Evolutionary conservation across 306 rosid species (phyloP).

Genomic region (Biancaea sappan): DNA sequence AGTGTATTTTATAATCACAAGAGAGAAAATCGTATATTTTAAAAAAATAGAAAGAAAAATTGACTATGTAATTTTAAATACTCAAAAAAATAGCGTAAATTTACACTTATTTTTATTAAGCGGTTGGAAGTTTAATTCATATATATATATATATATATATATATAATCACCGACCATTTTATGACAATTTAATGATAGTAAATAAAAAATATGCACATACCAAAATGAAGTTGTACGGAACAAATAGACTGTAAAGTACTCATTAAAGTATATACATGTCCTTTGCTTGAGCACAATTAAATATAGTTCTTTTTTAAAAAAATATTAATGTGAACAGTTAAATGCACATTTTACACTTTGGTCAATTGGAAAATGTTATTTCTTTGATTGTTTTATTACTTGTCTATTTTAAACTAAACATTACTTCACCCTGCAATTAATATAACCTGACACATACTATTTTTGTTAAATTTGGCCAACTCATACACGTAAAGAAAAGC

Average conservation of each 20-base stretch:
- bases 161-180: background rate
- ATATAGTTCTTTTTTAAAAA: no score
- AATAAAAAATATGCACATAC: conserved; percentile 3
- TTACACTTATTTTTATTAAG: no score
- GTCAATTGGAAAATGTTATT: background rate
- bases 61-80: no score
- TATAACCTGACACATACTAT: background rate
- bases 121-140: no score
- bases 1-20: no score
- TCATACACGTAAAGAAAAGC: background rate
- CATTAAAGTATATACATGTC: no score
- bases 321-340: background rate
- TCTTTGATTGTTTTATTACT: background rate
- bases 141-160: background rate
- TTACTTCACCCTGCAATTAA: background rate
- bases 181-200: conserved; percentile 4
- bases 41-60: no score
- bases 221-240: conserved; percentile 49
- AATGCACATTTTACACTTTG: conserved; percentile 1
- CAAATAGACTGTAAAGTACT: conserved; percentile 33
- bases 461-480: conserved; percentile 16
- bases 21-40: no score
- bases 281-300: conserved; percentile 37
- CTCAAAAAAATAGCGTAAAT: no score
- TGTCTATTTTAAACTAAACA: background rate